Conservation (phyloP, 1,284 basidiomycete species). For the Schizophyllum commune region DNA sequence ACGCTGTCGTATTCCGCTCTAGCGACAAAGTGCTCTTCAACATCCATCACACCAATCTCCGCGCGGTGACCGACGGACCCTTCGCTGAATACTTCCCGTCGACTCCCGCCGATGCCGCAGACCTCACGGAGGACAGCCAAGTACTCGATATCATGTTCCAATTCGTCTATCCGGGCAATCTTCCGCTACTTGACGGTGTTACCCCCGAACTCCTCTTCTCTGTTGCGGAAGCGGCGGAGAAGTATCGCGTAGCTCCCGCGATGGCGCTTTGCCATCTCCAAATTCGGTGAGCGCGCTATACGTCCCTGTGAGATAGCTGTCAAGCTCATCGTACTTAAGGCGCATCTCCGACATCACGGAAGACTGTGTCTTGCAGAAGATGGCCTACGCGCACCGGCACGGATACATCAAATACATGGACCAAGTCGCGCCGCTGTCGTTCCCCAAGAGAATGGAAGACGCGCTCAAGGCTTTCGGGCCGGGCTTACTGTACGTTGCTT, state of each 20-base stretch:
- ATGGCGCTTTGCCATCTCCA: slow-evolving; percentile 19
- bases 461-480: background rate
- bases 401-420: background rate
- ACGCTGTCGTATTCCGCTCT: slow-evolving; percentile 13
- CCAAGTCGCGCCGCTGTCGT: no score
- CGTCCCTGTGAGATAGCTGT: no score
- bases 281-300: slow-evolving; percentile 14
- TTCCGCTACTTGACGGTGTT: slow-evolving; percentile 16
- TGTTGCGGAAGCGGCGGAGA: slow-evolving; percentile 23
- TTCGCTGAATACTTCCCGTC: slow-evolving; percentile 5
- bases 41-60: slow-evolving; percentile 15
- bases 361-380: no score
- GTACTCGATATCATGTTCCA: slow-evolving; percentile 19
- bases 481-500: background rate
- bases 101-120: slow-evolving; percentile 11
- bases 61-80: slow-evolving; percentile 10
- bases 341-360: background rate
- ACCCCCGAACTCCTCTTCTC: slow-evolving; percentile 12
- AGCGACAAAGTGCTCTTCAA: slow-evolving; percentile 14
- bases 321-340: slow-evolving; percentile 1
- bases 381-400: background rate
- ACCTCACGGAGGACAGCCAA: slow-evolving; percentile 15
- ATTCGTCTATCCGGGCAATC: slow-evolving; percentile 15
- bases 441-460: background rate
- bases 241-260: slow-evolving; percentile 22